A percentile compares a stretch with the other conserved stretches of the same genome.
These are phyloP conservation scores for Hypoxylon sp. DNA, from an alignment of 2,329 filamentous ascomycete species.

Conservation along the genomic window DNA sequence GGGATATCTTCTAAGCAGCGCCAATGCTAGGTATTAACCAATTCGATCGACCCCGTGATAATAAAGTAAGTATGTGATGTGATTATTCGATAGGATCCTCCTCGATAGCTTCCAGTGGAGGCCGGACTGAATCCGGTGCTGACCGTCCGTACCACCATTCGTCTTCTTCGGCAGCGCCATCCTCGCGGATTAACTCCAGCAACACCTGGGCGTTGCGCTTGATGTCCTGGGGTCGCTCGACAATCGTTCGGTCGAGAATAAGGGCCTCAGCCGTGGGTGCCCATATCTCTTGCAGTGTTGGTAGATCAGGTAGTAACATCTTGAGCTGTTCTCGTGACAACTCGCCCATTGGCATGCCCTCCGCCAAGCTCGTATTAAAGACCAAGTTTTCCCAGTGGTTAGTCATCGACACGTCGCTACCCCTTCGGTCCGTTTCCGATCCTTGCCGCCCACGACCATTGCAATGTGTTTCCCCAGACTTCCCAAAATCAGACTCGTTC, in stretches of 20 bases:
- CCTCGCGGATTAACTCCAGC: conserved; percentile 72
- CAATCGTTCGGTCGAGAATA: conserved; percentile 69
- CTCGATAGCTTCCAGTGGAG: conserved; percentile 63
- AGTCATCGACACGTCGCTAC: conserved; percentile 46
- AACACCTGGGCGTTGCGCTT: conserved; percentile 72
- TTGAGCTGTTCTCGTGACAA: conserved; percentile 64
- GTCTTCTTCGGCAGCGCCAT: conserved; percentile 69
- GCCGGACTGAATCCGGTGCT: conserved; percentile 66
- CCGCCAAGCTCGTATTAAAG: conserved; percentile 69
- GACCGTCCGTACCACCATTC: conserved; percentile 71
- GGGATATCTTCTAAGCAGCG: conserved; percentile 40
- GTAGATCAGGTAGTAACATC: conserved; percentile 65
- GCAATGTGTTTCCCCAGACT: conserved; percentile 28
- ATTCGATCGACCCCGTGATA: conserved; percentile 11
- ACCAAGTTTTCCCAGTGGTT: conserved; percentile 56
- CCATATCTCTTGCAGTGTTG: conserved; percentile 71
- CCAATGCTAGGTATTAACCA: conserved; percentile 40
- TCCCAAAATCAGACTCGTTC: conserved; percentile 50
- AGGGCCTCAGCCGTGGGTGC: conserved; percentile 71
- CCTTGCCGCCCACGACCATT: conserved; percentile 45
- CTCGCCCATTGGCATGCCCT: conserved; percentile 72
- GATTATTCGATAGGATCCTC: conserved; percentile 61
- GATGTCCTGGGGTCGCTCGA: conserved; percentile 69
- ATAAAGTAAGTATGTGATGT: conserved; percentile 19
- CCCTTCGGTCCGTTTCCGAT: conserved; percentile 47